Conservation (phyloP, 2,329 filamentous ascomycete species). For the Aspergillus thermomutatus region DNA sequence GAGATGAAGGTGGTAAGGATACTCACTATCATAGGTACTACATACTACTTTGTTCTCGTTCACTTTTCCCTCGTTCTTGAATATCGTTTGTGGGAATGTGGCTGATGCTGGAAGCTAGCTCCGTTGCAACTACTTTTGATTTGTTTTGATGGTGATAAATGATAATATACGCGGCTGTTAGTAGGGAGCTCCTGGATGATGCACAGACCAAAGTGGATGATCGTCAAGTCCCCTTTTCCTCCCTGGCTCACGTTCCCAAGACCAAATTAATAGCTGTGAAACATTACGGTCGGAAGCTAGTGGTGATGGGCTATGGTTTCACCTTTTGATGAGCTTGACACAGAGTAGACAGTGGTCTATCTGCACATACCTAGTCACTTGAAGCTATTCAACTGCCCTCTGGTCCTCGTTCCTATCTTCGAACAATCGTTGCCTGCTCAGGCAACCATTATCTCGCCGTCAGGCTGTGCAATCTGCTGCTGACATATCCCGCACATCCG, state of each 20-base stretch:
- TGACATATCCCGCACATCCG: background rate
- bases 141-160: background rate
- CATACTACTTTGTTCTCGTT: background rate
- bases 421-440: background rate
- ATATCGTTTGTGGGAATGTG: background rate
- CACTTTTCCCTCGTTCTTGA: background rate
- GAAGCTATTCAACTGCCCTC: background rate
- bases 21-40: no score
- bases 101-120: background rate
- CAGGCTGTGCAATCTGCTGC: background rate
- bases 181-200: conserved; percentile 9
- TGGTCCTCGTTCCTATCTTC: background rate
- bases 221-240: conserved; percentile 18
- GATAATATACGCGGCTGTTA: conserved; percentile 5
- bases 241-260: background rate
- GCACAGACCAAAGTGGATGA: conserved; percentile 16
- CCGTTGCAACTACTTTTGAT: background rate
- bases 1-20: background rate
- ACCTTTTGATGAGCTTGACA: background rate
- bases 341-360: background rate
- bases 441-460: background rate
- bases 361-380: background rate
- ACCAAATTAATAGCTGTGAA: background rate
- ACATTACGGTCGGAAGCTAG: conserved; percentile 1
- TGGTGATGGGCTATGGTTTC: background rate